Evolutionary conservation across 768 basidiomycete genomes (phyloP), one percentile per base, ranked within the genome.

Genomic region (Tricholoma saponaceum): DNA sequence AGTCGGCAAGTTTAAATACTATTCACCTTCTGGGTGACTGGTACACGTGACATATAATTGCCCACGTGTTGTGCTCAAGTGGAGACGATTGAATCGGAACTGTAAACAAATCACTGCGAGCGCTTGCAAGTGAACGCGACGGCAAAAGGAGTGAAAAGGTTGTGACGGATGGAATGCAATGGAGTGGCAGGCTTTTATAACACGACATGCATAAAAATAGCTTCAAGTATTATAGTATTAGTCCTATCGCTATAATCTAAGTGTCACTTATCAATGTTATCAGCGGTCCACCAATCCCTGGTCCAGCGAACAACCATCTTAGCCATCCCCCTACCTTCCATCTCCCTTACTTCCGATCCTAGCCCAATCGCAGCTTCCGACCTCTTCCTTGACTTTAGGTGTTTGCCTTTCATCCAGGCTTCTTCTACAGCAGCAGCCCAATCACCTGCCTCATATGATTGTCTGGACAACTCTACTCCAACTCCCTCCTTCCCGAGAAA

Each of bases 401-500:
- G 71, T 57, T 66, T 65, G 2, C 89, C 88, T 51, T 68, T 72
- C 26, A 55, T 62, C 73, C 78, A 85, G n/a, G 90, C 90, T 55
- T 83, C 74, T 56, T 77, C 70, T 13, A 90, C 77, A 6, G 78
- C 76, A 9, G 62, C 58, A 0, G 87, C 84, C 89, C 89, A 91
- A 54, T 87, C 81, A 8, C 89, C 89, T n/a, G 71, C 75, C 67
- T 90, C 89, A 62, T 90, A 90, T 9, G 77, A 73, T 25, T 78
- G 72, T 18, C 88, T 81, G 14, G 81, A 73, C 33, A 92, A 77
- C 68, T 89, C 87, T 28, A 90, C 75, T 8, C 88, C 87, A 14
- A 85, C 82, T 13, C 89, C 90, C 82, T 13, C 89, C 90, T 46
- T 86, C 81, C 22, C 72, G 72, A 92, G 81, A 30, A 88, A 73